Conservation (phyloP, 2,329 filamentous ascomycete genomes). For the Phaeoacremonium minimum region DNA sequence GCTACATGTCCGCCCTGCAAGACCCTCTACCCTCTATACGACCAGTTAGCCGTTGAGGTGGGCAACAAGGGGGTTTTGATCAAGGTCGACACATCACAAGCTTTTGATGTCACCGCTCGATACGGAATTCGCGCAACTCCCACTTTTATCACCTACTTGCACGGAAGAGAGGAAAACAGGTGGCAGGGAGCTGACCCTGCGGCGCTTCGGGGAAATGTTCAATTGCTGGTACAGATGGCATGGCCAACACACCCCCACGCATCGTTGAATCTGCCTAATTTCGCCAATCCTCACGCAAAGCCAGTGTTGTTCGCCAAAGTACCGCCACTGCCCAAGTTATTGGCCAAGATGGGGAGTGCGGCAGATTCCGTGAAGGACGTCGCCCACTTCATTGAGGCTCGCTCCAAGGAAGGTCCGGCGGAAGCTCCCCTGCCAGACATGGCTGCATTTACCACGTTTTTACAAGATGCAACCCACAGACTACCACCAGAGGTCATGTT, state of each 20-base stretch:
- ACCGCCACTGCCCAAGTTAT: slow-evolving; percentile 77
- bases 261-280: slow-evolving; percentile 63
- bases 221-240: slow-evolving; percentile 70
- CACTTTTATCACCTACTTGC: slow-evolving; percentile 82
- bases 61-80: slow-evolving; percentile 67
- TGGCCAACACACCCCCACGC: slow-evolving; percentile 74
- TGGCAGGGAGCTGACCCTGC: slow-evolving; percentile 75
- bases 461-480: slow-evolving; percentile 49
- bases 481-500: slow-evolving; percentile 68
- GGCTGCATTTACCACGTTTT: slow-evolving; percentile 54
- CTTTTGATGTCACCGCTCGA: slow-evolving; percentile 57
- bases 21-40: slow-evolving; percentile 74
- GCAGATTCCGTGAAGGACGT: slow-evolving; percentile 61
- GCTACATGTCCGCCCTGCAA: slow-evolving; percentile 83
- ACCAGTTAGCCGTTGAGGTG: slow-evolving; percentile 71
- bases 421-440: slow-evolving; percentile 71
- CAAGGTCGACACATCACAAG: slow-evolving; percentile 74
- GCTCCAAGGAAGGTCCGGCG: slow-evolving; percentile 51
- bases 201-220: slow-evolving; percentile 66
- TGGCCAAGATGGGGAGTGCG: slow-evolving; percentile 67
- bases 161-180: slow-evolving; percentile 68
- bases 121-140: slow-evolving; percentile 75
- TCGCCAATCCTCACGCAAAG: slow-evolving; percentile 59
- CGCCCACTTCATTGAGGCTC: slow-evolving; percentile 65
- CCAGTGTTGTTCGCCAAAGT: slow-evolving; percentile 73